Evolutionary conservation across 176 grass and related monocot genomes (phyloP), one percentile per base, ranked within the genome.

Genomic region (Juncus inflexus): DNA sequence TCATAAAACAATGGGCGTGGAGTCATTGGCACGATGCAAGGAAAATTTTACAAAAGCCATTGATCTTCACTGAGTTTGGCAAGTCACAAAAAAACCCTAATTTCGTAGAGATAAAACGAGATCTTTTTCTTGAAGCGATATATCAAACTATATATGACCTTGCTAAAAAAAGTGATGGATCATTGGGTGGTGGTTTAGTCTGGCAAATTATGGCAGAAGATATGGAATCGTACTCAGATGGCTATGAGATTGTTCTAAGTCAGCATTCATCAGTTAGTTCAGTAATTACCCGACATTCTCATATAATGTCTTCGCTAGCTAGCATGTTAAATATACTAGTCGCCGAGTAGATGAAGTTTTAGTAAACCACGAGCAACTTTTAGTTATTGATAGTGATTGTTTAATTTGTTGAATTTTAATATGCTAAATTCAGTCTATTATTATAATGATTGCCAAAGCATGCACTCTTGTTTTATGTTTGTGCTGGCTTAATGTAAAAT

Each of bases 51-150:
- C 12, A 14, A 37, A 82, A 82, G 50, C 80, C 80, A 0, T 2
- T 82, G 19, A 55, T 82, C 5, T 54, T 77, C 4, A 75, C 51
- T 0, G 80, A 77, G 66, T 82, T 82, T 62, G 80, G 80, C 0
- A 82, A 82, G 60, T 72, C 80, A 8, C 54, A 12, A 40, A 73
- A 65, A 10, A 15, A 56, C 3, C 58, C 73, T 0, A 53, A 73
- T 14, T 77, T 60, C 67, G 60, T 73, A 2, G 36, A 77, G 60
- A 9, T 42, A 4, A 9, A 13, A 7, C 52, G 74, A 0, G 60
- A 77, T 15, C 4, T 5, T 0, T 72, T 69, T 57, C 35, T 77
- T 1, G 6, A 12, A 47, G 4, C 41, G 5, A 62, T 77, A 3
- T 77, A 77, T 51, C 9, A 10, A 0, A 15, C 7, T 11, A 72